Base-by-base conservation (phyloP, 2,329 filamentous ascomycete species). In the Helminthosporium solani region DNA sequence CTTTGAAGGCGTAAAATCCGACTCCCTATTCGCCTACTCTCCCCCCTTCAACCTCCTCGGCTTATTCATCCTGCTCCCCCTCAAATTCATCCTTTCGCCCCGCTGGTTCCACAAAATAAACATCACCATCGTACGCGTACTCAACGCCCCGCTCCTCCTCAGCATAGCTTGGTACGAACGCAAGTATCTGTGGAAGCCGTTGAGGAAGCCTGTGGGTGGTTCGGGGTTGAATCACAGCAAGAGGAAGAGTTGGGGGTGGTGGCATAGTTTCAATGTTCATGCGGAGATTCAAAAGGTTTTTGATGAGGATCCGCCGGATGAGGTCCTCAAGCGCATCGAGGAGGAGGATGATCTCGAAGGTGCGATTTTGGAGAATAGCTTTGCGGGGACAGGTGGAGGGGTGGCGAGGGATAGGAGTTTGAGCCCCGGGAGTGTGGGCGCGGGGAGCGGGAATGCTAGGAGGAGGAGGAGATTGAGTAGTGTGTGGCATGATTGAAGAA, bases 31-130 rank as follows among this genome's bases (percentile, higher is more conserved):
- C 64, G 85, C 87, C 14, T 92, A 91, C 62, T 83, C 86, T 34
- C 88, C 89, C 0, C 89, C 89, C 0, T 90, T 94, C 71, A 95
- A 95, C 62, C 82, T 95, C 49, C 70, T 91, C 16, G 89, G 89
- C 18, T 76, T 94, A 21, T 72, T 88, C 48, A 65, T 90, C 21
- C 77, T 94, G 14, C 76, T 92, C 2, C 89, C 89, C 0, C 78
- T 94, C 50, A 90, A 90, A 58, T 88, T 88, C 58, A 58, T 88
- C n/a, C 76, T 90, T 28, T 84, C 83, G n/a, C 83, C 87, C 0
- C 83, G 89, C 35, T 92, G 88, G 88, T 94, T 94, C 64, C 89
- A 95, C 75, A 94, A 92, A 71, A 87, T 92, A 60, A 90, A 95
- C 64, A 88, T 95, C 46, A 82, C 84, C 47, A 81, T 82, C 8